These are phyloP conservation scores for Pseudisothecium myosuroides DNA, from an alignment of 225 moss, liverwort and hornwort species.

Conservation along the genomic window DNA sequence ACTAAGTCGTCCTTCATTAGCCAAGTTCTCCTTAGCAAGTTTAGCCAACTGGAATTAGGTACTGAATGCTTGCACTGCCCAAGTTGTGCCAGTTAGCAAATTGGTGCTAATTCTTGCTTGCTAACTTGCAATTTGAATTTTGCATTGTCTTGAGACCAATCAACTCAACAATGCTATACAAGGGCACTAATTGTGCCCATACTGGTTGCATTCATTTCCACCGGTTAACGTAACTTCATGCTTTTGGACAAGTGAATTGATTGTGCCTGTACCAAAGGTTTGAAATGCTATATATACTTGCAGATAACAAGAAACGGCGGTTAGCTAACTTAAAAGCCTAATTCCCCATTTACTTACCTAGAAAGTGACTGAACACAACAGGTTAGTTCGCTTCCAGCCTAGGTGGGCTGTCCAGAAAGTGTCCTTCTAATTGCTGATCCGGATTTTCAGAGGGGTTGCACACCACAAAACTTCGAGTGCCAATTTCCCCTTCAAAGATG, in stretches of 20 bases:
- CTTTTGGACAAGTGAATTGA: background rate
- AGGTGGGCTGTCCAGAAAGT: background rate
- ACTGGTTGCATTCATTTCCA: background rate
- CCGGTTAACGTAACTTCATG: background rate
- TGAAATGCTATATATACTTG: background rate
- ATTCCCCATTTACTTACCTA: background rate
- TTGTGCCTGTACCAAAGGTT: background rate
- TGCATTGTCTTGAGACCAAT: background rate
- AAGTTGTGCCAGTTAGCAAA: background rate
- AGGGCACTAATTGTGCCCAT: background rate
- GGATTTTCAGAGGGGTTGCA: too few species aligned
- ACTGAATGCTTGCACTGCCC: background rate
- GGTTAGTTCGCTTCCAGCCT: background rate
- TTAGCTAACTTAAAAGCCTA: background rate
- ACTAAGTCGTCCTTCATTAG: background rate
- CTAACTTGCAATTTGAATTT: background rate
- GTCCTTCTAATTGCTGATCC: background rate
- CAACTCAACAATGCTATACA: background rate
- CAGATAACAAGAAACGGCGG: background rate
- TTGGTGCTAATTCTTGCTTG: background rate
- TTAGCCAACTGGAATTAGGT: background rate
- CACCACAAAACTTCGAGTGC: background rate
- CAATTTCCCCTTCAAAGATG: background rate
- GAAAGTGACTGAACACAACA: background rate
- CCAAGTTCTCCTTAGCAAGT: background rate